phyloP scores from a whole-genome alignment of 1,284 basidiomycete species.

The Gomphus bonarii region DNA sequence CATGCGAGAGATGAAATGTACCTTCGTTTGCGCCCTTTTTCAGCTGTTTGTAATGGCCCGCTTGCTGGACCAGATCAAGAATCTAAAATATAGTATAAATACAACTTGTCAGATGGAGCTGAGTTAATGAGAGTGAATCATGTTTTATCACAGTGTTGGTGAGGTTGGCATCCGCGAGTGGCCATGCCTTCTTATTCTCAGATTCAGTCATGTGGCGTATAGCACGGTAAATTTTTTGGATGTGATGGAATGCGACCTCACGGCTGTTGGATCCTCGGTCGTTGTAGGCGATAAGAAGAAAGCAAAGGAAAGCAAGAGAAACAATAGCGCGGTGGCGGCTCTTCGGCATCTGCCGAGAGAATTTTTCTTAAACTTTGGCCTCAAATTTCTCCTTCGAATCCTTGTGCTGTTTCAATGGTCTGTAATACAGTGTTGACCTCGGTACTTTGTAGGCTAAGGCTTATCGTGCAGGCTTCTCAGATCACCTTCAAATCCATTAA shows the following conservation, averaged over 20 bases:
- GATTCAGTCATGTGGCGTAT: conserved; percentile 18
- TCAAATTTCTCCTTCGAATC: too few species aligned
- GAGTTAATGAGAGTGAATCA: too few species aligned
- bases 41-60: conserved; percentile 88
- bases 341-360: conserved; percentile 1
- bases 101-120: not conserved
- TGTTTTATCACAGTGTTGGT: conserved; percentile 73
- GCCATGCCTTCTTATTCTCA: conserved; percentile 74
- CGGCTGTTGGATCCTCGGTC: conserved; percentile 16
- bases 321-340: not conserved
- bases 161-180: conserved; percentile 78
- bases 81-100: conserved; percentile 43
- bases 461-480: conserved; percentile 17
- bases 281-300: not conserved
- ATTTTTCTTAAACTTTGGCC: too few species aligned
- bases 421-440: not conserved
- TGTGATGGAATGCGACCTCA: conserved; percentile 13
- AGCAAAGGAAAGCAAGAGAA: not conserved
- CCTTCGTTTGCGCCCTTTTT: conserved; percentile 99
- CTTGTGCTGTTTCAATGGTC: conserved; percentile 4
- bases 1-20: conserved; percentile 22
- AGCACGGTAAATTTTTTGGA: not conserved
- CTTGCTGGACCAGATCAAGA: conserved; percentile 83
- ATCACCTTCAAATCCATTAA: conserved; percentile 91
- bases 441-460: not conserved